Conservation (phyloP, 2,329 filamentous ascomycete genomes). For the Aureobasidium sp. region DNA sequence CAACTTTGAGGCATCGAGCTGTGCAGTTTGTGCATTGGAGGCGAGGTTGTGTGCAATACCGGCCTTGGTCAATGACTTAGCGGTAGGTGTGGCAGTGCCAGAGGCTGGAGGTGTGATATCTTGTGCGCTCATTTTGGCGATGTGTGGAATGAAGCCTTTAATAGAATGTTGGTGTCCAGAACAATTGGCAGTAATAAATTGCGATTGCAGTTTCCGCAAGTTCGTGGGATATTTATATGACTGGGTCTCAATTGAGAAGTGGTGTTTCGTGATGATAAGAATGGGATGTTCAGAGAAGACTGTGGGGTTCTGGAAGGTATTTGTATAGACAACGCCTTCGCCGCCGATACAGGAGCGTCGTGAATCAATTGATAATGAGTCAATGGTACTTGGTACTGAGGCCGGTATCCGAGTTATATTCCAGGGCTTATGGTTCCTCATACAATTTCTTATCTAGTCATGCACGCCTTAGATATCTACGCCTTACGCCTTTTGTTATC, state of each 20-base stretch:
- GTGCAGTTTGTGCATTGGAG: conserved; percentile 29
- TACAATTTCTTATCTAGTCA: background rate
- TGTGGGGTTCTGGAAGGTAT: conserved; percentile 5
- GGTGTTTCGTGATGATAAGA: background rate
- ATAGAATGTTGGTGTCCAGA: background rate
- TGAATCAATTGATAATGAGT: background rate
- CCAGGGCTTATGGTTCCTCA: background rate
- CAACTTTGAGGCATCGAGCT: conserved; percentile 39
- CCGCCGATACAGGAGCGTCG: conserved; percentile 10
- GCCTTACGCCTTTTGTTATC: conserved; percentile 11
- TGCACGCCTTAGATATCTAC: background rate
- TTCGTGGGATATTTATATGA: background rate
- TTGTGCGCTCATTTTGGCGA: conserved; percentile 25
- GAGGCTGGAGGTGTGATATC: conserved; percentile 29
- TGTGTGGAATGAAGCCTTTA: background rate
- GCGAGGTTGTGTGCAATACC: conserved; percentile 31
- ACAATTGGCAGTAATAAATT: background rate
- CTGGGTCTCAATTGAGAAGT: background rate
- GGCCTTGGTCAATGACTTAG: conserved; percentile 30
- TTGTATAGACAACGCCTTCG: conserved; percentile 3
- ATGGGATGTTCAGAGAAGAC: background rate
- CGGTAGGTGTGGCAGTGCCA: conserved; percentile 29
- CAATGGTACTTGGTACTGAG: background rate
- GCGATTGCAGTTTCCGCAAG: background rate
- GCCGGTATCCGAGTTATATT: background rate